Percentiles rank a stretch among this genome's conserved stretches.
Conservation (phyloP, 2,329 filamentous ascomycete genomes). For the Sphaerulina musiva region DNA sequence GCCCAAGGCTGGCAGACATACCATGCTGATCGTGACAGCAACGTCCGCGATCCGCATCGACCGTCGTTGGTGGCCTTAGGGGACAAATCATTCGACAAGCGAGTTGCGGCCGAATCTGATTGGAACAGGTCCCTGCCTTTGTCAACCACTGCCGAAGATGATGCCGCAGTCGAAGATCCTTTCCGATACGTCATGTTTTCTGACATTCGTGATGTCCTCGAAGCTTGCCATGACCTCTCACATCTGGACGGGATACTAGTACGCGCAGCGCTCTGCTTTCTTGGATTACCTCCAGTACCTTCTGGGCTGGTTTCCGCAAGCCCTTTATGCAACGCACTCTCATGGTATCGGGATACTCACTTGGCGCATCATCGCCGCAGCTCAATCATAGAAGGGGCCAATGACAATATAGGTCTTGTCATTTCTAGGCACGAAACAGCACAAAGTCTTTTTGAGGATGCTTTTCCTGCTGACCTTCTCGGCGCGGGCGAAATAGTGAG, state of each 20-base stretch:
- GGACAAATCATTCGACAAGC: constrained; percentile 50
- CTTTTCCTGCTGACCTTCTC: constrained; percentile 3
- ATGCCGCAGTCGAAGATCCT: constrained; percentile 59
- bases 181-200: constrained; percentile 74
- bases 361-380: background rate
- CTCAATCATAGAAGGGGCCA: background rate
- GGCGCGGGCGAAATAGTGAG: background rate
- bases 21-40: background rate
- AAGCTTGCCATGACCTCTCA: constrained; percentile 23
- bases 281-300: constrained; percentile 47
- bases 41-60: background rate
- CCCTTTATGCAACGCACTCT: background rate
- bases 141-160: constrained; percentile 64
- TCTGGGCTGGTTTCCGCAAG: constrained; percentile 23
- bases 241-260: constrained; percentile 42
- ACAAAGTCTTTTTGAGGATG: constrained; percentile 8
- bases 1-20: constrained; percentile 65
- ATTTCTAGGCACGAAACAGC: constrained; percentile 13
- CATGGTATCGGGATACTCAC: constrained; percentile 11
- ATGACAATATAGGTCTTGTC: background rate
- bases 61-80: background rate
- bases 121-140: constrained; percentile 13
- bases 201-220: constrained; percentile 62
- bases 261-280: constrained; percentile 55
- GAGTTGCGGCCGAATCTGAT: constrained; percentile 29